Evolutionary conservation across 2,329 filamentous ascomycete species (phyloP), one percentile per base, ranked within the genome.

Genomic region (Neocucurbitaria cava): DNA sequence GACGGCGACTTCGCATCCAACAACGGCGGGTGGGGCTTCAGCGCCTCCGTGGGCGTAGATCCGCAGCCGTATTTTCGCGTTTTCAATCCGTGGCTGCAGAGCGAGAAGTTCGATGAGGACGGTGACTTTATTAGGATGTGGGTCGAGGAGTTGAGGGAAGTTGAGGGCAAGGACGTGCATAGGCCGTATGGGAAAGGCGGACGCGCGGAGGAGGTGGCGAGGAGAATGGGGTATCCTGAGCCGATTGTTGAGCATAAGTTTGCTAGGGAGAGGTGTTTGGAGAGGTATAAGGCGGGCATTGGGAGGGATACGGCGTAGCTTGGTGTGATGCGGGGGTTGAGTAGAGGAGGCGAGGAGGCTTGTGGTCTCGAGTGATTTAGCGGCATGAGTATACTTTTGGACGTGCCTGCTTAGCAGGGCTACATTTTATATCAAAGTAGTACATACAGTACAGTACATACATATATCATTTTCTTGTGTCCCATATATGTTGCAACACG

Each of bases 41-140:
- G 82, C 21, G 87, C 88, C 4, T 85, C 82, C 17, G 88, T 87
- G 0, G 89, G 91, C 1, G 90, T 92, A 6, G 91, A 96, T 73
- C 90, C 91, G 1, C 90, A 96, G 75, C 92, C 92, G 0, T 96
- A 96, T 71, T 96, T 96, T 60, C 84, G 92, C 6, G 90, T 96
- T 46, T 96, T 96, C 77, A 96, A 96, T 66, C 92, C 92, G 0
- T 72, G 92, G 40, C 77, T 91, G 17, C 92, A 96, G 78, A 91
- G 89, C 64, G 90, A 95, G 80, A 93, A 89, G 75, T 96, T 96
- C 65, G 92, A 96, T 70, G 79, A 83, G 0, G 80, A 89, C 0
- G 93, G 92, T 0, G 85, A 86, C 15, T 96, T 94, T 71, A 96
- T 96, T 51, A 83, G 89, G 33, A 86, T 85, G 54, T 96, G 92